Evolutionary conservation across 73 alveolate genomes (phyloP).

Genomic region (Diophrys appendiculata): DNA sequence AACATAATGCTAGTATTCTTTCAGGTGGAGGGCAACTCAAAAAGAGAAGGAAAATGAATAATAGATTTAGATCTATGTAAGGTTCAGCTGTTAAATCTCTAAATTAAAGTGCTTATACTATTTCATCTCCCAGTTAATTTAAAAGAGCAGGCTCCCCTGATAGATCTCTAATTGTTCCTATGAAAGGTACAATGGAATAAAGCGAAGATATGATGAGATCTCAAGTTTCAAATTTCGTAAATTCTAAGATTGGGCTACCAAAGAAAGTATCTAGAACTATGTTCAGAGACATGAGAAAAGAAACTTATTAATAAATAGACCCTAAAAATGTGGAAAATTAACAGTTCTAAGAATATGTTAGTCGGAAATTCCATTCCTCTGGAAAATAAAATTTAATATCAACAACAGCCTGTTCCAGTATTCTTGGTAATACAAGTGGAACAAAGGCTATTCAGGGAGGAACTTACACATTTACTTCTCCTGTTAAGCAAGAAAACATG

Average conservation of each 20-base stretch:
- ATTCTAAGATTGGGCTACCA: neutral
- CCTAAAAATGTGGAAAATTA: neutral
- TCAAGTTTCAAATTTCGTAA: too few relatives aligned
- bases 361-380: neutral
- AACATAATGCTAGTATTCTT: too few relatives aligned
- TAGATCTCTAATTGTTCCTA: neutral
- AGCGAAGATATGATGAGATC: neutral
- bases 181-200: neutral
- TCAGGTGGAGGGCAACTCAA: too few relatives aligned
- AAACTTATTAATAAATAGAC: neutral
- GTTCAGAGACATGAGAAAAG: neutral
- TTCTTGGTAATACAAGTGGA: too few relatives aligned
- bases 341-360: neutral
- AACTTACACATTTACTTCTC: too few relatives aligned
- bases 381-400: too few relatives aligned
- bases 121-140: neutral
- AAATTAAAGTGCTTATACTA: neutral
- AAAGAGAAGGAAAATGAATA: too few relatives aligned
- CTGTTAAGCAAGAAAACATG: too few relatives aligned
- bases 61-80: too few relatives aligned
- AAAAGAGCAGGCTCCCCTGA: neutral
- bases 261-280: neutral
- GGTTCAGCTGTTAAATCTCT: too few relatives aligned
- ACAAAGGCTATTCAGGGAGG: too few relatives aligned
- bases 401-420: too few relatives aligned